Evolutionary conservation across 495 filamentous ascomycete genomes (phyloP).

Genomic region (Neurospora sp.): DNA sequence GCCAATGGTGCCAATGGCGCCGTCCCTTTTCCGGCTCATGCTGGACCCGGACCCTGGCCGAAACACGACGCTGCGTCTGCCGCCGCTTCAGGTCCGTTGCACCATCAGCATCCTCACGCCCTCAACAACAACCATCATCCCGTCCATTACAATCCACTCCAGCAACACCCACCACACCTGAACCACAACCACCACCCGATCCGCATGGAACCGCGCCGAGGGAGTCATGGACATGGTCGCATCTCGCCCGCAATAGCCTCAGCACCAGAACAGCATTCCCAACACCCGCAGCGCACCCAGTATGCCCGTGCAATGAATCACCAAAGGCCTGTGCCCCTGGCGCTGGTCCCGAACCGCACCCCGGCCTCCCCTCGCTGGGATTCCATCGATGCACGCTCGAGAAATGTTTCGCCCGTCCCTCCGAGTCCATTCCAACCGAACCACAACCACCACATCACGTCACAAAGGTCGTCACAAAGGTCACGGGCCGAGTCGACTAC

Average conservation of each 20-base stretch:
- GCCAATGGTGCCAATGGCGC: neutral
- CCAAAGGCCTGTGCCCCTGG: neutral
- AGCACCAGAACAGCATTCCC: neutral
- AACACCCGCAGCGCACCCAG: neutral
- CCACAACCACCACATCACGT: constrained; percentile 3
- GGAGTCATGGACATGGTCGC: neutral
- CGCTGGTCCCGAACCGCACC: neutral
- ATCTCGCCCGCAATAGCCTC: neutral
- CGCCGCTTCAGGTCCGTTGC: constrained; percentile 9
- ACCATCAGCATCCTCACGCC: constrained; percentile 15
- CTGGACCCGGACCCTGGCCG: constrained; percentile 17
- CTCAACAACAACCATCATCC: constrained; percentile 8
- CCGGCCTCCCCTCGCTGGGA: constrained; percentile 33
- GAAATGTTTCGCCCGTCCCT: constrained; percentile 5
- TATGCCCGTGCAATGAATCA: neutral
- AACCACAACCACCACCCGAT: neutral
- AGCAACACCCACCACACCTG: constrained; percentile 7
- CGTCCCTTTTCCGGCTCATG: constrained; percentile 2
- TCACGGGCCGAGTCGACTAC: constrained; percentile 19
- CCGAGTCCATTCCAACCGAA: constrained; percentile 9
- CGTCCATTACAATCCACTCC: constrained; percentile 15
- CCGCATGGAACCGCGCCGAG: neutral
- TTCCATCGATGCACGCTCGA: constrained; percentile 20
- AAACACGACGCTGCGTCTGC: constrained; percentile 17
- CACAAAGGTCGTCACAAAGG: constrained; percentile 10